Evolutionary conservation across 2,329 filamentous ascomycete genomes (phyloP), one percentile per base, ranked within the genome.

Genomic region (Neofusicoccum laricinum): DNA sequence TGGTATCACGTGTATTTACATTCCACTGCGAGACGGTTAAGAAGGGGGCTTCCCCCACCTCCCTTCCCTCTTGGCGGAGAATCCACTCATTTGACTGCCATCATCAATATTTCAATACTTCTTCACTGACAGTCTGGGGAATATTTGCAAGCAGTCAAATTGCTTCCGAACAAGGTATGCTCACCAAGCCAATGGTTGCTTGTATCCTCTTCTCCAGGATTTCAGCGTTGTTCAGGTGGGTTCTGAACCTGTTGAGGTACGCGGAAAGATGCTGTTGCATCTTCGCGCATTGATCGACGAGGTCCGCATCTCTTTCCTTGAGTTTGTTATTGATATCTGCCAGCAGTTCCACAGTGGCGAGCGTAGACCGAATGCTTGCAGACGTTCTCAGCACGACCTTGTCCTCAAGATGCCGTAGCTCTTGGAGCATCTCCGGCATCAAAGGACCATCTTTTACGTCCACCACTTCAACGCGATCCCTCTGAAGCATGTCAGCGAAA

Each of bases 111-210:
- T n/a, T n/a, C n/a, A n/a, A n/a, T n/a, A n/a, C n/a, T n/a, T n/a
- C 25, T 30, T 30, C 25, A 30, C 25, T 30, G 3, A 30, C 7
- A 30, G 25, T 30, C 25, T 30, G 5, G 25, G 25, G 7, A 30
- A 30, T 30, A 30, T 30, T 30, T 30, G 25, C 25, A 6, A 6
- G 7, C 25, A 30, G 25, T 30, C 5, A 30, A 30, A 30, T 30
- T 30, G 0, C 25, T 30, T 30, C 25, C 30, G 7, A 41, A 12
- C 15, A 10, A 38, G 10, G 14, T 53, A 15, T n/a, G 10, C 64
- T 64, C 17, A 67, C 65, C 51, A 68, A 25, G 14, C 65, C 65
- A 4, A 68, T 38, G 4, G 66, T 67, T 11, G 66, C 62, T 34
- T 65, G 41, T 4, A 65, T 32, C 34, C 65, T 65, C 38, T 61